Evolutionary conservation across 2,329 filamentous ascomycete species (phyloP).

Genomic region (Microsporum audouinii): DNA sequence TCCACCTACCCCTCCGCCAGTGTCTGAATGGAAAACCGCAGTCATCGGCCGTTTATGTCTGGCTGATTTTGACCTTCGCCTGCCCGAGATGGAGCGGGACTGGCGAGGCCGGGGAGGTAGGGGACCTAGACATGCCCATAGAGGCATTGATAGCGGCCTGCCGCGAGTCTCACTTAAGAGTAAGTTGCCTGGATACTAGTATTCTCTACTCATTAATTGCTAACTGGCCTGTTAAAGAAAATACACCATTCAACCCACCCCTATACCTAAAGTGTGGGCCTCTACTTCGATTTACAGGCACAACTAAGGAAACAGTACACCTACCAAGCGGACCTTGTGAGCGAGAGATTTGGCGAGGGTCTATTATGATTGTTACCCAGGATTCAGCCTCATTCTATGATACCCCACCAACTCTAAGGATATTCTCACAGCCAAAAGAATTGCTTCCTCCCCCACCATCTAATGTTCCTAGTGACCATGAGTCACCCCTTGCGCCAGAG

Average conservation of each 20-base stretch:
- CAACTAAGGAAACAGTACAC: constrained; percentile 45
- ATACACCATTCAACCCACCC: constrained; percentile 66
- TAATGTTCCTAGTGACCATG: constrained; percentile 45
- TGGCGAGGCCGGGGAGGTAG: constrained; percentile 61
- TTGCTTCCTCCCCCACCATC: constrained; percentile 66
- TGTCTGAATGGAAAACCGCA: constrained; percentile 58
- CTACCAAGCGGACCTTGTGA: constrained; percentile 36
- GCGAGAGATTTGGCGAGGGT: constrained; percentile 82
- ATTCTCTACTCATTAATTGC: constrained; percentile 19
- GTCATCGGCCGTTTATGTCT: constrained; percentile 51
- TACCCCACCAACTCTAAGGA: constrained; percentile 59
- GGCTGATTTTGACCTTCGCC: constrained; percentile 49
- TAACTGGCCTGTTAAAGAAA: constrained; percentile 26
- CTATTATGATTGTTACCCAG: constrained; percentile 86
- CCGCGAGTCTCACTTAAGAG: constrained; percentile 25
- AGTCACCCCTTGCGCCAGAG: constrained; percentile 54
- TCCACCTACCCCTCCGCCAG: constrained; percentile 35
- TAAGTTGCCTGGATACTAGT: constrained; percentile 14
- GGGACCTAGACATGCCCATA: constrained; percentile 37
- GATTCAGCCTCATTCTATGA: constrained; percentile 77
- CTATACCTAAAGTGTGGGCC: constrained; percentile 85
- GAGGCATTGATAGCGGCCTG: constrained; percentile 22
- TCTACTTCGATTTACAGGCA: constrained; percentile 76
- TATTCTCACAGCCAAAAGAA: constrained; percentile 81
- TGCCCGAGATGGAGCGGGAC: constrained; percentile 40